A percentile compares a stretch with the other conserved stretches of the same genome.
Conservation (phyloP, 2,329 filamentous ascomycete genomes). For the Trichoderma sp. region DNA sequence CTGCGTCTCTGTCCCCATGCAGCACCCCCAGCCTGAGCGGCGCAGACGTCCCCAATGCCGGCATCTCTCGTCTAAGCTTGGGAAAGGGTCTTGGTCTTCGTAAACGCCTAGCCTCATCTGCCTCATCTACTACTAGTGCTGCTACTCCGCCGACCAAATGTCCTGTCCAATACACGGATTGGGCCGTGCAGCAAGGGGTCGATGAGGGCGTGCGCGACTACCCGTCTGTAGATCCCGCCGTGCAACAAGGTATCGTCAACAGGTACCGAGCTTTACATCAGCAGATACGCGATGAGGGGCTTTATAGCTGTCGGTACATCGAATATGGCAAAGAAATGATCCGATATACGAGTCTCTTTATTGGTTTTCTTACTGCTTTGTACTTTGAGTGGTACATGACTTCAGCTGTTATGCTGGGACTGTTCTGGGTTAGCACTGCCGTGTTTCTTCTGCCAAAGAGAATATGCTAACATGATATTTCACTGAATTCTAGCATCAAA, state of each 20-base stretch:
- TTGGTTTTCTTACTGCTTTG: conserved; percentile 64
- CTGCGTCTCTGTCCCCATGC: conserved; percentile 14
- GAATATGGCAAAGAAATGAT: conserved; percentile 75
- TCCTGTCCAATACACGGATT: conserved; percentile 64
- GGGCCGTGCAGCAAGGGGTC: conserved; percentile 22
- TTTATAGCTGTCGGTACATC: conserved; percentile 83
- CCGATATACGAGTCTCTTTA: conserved; percentile 70
- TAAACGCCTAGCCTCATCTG: conserved; percentile 10
- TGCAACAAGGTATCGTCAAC: conserved; percentile 73
- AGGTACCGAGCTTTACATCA: conserved; percentile 83
- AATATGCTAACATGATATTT: not conserved
- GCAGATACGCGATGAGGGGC: conserved; percentile 70
- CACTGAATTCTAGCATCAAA: conserved; percentile 73
- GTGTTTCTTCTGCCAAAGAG: not conserved
- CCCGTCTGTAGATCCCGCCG: conserved; percentile 72
- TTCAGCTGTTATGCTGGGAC: conserved; percentile 73
- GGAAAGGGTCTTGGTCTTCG: conserved; percentile 2
- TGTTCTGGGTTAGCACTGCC: conserved; percentile 36
- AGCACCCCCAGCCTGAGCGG: conserved; percentile 18
- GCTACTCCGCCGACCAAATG: conserved; percentile 52
- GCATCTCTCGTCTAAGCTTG: conserved; percentile 8
- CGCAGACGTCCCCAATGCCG: not conserved
- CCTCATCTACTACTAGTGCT: conserved; percentile 33
- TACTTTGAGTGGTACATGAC: conserved; percentile 65
- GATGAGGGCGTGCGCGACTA: conserved; percentile 78